Conservation (phyloP, 176 grass and related monocot genomes). For the Avena insularis region DNA sequence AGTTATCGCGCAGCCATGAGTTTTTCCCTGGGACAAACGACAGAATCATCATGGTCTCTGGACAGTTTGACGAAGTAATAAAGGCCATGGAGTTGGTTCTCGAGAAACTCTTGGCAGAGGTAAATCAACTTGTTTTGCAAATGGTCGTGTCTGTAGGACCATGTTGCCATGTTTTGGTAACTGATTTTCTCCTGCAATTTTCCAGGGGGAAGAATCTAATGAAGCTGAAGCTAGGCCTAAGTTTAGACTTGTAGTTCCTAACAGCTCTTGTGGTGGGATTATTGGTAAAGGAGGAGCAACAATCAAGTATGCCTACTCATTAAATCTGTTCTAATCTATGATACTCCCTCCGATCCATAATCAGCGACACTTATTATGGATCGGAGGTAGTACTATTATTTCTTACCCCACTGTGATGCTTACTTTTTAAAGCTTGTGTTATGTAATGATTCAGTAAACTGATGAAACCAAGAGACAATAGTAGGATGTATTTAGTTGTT, state of each 20-base stretch:
- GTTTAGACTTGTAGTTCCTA: conserved; percentile 89
- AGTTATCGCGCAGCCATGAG: conserved; percentile 91
- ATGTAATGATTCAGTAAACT: neutral
- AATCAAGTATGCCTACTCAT: conserved; percentile 74
- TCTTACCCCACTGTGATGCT: conserved; percentile 27
- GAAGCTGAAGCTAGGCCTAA: conserved; percentile 89
- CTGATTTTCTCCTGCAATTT: conserved; percentile 41
- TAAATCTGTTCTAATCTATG: conserved; percentile 26
- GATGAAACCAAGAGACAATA: neutral
- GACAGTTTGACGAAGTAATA: conserved; percentile 74
- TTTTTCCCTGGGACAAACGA: conserved; percentile 97
- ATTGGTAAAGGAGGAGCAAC: conserved; percentile 99
- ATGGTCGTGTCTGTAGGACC: neutral
- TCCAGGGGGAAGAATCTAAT: conserved; percentile 82
- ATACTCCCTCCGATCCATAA: neutral
- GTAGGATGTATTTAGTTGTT: neutral
- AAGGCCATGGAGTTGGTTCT: conserved; percentile 97
- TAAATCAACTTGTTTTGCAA: conserved; percentile 43
- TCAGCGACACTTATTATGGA: no score
- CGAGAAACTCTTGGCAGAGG: conserved; percentile 87
- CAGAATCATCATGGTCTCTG: conserved; percentile 96
- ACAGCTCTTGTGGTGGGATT: conserved; percentile 95
- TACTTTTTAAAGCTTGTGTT: neutral
- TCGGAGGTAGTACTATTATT: neutral
- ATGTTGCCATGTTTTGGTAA: conserved; percentile 17